A percentile compares a stretch with the other conserved stretches of the same genome.
These are phyloP conservation scores for Eucalyptus pauciflora DNA, from an alignment of 345 rosid species.

Conservation along the genomic window DNA sequence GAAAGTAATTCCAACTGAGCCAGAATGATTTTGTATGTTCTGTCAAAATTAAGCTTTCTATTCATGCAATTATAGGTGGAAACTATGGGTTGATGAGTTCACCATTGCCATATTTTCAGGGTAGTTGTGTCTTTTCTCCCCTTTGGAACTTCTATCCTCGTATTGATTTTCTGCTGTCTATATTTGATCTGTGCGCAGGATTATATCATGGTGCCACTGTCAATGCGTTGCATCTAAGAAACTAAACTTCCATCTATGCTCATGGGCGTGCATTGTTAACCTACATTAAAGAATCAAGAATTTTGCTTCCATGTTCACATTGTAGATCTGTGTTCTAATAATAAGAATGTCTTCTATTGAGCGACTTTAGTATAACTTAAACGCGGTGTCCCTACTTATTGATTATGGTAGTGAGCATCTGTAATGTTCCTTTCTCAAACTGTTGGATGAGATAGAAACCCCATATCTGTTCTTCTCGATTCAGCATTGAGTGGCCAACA, in stretches of 20 bases:
- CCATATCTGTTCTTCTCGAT: neutral
- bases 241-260: neutral
- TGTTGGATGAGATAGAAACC: neutral
- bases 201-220: neutral
- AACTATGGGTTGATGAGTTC: neutral
- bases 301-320: neutral
- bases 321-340: neutral
- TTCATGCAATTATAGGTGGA: neutral
- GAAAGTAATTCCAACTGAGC: neutral
- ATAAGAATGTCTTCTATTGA: neutral
- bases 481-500: neutral
- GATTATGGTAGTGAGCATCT: neutral
- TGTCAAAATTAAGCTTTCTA: neutral
- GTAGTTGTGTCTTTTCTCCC: neutral
- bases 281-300: neutral
- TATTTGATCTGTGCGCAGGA: neutral
- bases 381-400: neutral
- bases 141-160: neutral
- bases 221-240: neutral
- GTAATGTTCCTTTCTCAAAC: neutral
- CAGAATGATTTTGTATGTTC: neutral
- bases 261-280: neutral
- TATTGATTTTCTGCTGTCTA: neutral
- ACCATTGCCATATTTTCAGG: neutral
- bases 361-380: neutral